Base-by-base conservation (phyloP, 2,329 filamentous ascomycete species). In the Colletotrichum karsti region DNA sequence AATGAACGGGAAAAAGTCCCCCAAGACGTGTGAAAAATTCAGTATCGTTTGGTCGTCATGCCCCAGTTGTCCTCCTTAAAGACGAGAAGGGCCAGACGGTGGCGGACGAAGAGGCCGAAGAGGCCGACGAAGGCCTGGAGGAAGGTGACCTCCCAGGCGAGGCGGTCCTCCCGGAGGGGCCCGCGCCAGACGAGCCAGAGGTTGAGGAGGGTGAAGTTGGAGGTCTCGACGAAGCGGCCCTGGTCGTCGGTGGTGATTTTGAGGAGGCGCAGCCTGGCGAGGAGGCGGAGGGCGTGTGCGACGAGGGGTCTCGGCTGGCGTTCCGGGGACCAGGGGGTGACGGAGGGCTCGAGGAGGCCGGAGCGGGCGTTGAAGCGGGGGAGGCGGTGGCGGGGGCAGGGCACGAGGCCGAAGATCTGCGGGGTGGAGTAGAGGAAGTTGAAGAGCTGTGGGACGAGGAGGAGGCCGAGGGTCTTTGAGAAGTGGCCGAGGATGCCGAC, bases 401-500 rank as follows among this genome's bases (percentile, higher is more conserved):
- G 95, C 56, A 99, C 87, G 42, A 99, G 77, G 62, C 92, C 91
- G 79, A 98, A 97, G 55, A 99, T 86, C 78, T 99, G 96, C 6
- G 96, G 96, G 1, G 88, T 89, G 41, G 95, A 98, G 83, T 98
- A 99, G 72, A 95, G 77, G 77, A 98, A 98, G 84, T 99, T 99
- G 87, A 97, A 94, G 74, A 97, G 92, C 82, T 99, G 96, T 13
- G 96, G 96, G 41, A 97, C 86, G 73, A 99, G 92, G 8, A 99
- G 86, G 56, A 99, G 88, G 63, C 97, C 88, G 50, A 99, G 87
- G 1, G 96, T 99, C 83, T 99, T 99, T 84, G 93, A 97, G 83
- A 99, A 99, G 83, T 99, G 96, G 24, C 96, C 96, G 58, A 98
- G 87, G 76, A 99, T 98, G 71, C 94, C 94, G 72, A 98, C 96